These are phyloP conservation scores for Gloeophyllum trabeum DNA, from an alignment of 768 basidiomycete species.

Conservation along the genomic window DNA sequence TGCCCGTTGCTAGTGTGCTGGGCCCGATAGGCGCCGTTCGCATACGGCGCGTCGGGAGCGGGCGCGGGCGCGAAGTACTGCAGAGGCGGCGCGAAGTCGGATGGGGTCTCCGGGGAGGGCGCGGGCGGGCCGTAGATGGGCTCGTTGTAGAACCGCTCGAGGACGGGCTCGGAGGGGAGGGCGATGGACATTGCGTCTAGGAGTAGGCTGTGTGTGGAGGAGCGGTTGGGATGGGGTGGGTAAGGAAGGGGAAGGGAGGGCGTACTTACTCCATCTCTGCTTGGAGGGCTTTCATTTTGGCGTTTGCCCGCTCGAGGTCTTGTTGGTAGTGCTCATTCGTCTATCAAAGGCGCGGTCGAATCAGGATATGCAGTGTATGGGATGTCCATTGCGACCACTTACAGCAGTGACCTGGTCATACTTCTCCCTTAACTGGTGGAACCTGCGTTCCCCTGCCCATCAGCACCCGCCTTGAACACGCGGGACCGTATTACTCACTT, in stretches of 20 bases:
- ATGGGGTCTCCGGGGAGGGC: too few relatives aligned
- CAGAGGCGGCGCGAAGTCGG: too few relatives aligned
- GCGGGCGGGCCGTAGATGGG: too few relatives aligned
- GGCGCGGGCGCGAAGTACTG: too few relatives aligned
- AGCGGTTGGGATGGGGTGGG: not conserved
- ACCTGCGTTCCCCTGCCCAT: constrained; percentile 3
- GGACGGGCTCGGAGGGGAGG: not conserved
- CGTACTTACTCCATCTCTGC: not conserved
- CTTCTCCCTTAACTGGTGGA: constrained; percentile 7
- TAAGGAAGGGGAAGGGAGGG: constrained; percentile 18
- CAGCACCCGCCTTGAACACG: not conserved
- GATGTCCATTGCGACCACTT: constrained; percentile 2
- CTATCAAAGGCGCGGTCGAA: not conserved
- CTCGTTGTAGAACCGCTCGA: not conserved
- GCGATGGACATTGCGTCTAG: not conserved
- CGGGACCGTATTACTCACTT: constrained; percentile 5
- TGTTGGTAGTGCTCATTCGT: not conserved
- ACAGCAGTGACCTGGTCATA: constrained; percentile 9
- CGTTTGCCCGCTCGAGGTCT: not conserved
- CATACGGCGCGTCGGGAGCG: too few relatives aligned
- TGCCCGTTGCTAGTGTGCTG: too few relatives aligned
- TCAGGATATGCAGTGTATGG: not conserved
- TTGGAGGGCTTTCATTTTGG: not conserved
- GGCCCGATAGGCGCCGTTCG: too few relatives aligned
- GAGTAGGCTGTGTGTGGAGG: not conserved